Base-by-base conservation (phyloP, 257 asterid genomes). In the Echium plantagineum region DNA sequence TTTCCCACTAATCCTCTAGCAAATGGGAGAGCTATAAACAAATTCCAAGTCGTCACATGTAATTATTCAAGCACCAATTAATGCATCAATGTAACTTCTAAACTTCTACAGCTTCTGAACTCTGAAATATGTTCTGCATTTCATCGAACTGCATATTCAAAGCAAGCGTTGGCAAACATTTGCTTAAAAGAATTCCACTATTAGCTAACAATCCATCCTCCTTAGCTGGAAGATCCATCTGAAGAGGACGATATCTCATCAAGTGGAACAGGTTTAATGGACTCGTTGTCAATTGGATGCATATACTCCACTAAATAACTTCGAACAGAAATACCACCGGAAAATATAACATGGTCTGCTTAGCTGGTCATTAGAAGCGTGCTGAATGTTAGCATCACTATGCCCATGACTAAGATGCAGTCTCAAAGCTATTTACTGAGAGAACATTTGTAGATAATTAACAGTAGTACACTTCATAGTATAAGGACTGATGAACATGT, bases 141-240 rank as follows among this genome's bases (percentile, higher is more conserved):
- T 89, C 94, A 20, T 72, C 77, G 0, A 81, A 59, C 12, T 80
- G 74, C 52, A 76, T 85, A 20, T 94, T 68, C 9, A 94, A 84
- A 66, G 97, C 89, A 62, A 93, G 81, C 69, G 96, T 89, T 21
- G 99, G 97, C 74, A 93, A 75, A 71, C 99, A 93, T 65, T 84
- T 89, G 60, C 63, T 77, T 7, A 89, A 80, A 63, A 83, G 71
- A 63, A 91, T 78, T 24, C 96, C 98, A 52, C 96, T 83, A 67
- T 89, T 79, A 63, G 78, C 82, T 71, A 89, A 74, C 73, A 84
- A 75, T 58, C 83, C 75, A 8, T 76, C 80, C 19, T 79, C 87
- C 48, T 74, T 82, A 21, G n/a, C n/a, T n/a, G n/a, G n/a, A n/a
- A n/a, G n/a, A n/a, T n/a, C n/a, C n/a, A n/a, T n/a, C n/a, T n/a